These are phyloP conservation scores for Brasilioporus rufonigricans DNA, from an alignment of 768 basidiomycete genomes.

Conservation along the genomic window DNA sequence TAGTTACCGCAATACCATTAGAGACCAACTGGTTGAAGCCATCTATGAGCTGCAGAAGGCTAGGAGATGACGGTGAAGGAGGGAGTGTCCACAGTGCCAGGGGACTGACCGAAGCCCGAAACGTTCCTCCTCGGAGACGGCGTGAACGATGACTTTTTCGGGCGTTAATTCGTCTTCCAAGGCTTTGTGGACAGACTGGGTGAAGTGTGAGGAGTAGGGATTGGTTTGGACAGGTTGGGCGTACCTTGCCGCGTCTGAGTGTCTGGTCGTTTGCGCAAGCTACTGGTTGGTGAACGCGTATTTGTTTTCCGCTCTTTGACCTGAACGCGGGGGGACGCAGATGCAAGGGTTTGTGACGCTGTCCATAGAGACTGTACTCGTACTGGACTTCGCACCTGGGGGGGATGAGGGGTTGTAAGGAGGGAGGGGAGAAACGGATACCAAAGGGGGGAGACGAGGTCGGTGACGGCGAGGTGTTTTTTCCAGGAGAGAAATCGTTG, in stretches of 20 bases:
- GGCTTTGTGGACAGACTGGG: slow-evolving; percentile 68
- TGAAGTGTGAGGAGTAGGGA: not conserved
- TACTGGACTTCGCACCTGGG: slow-evolving; percentile 78
- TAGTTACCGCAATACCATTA: slow-evolving; percentile 50
- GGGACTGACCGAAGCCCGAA: slow-evolving; percentile 70
- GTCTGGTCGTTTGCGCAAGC: slow-evolving; percentile 54
- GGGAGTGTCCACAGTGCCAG: not conserved
- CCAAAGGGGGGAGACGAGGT: slow-evolving; percentile 62
- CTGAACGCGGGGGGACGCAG: slow-evolving; percentile 55
- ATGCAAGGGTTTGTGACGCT: slow-evolving; percentile 46
- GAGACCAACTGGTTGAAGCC: slow-evolving; percentile 53
- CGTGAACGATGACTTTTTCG: slow-evolving; percentile 50
- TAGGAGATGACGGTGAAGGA: slow-evolving; percentile 26
- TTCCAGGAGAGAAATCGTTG: slow-evolving; percentile 43
- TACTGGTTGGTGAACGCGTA: slow-evolving; percentile 48
- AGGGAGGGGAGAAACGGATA: slow-evolving; percentile 24
- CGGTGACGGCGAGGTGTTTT: slow-evolving; percentile 54
- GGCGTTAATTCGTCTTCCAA: slow-evolving; percentile 72
- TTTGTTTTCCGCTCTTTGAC: slow-evolving; percentile 57
- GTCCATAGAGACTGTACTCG: slow-evolving; percentile 70
- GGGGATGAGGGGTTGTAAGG: not conserved
- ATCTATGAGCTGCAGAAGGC: slow-evolving; percentile 71
- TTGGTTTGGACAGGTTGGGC: slow-evolving; percentile 6
- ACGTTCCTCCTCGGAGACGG: slow-evolving; percentile 60
- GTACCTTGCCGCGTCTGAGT: slow-evolving; percentile 55